These are phyloP conservation scores for Chenopodium berlandieri DNA, from an alignment of 148 eudicot species.

Conservation along the genomic window DNA sequence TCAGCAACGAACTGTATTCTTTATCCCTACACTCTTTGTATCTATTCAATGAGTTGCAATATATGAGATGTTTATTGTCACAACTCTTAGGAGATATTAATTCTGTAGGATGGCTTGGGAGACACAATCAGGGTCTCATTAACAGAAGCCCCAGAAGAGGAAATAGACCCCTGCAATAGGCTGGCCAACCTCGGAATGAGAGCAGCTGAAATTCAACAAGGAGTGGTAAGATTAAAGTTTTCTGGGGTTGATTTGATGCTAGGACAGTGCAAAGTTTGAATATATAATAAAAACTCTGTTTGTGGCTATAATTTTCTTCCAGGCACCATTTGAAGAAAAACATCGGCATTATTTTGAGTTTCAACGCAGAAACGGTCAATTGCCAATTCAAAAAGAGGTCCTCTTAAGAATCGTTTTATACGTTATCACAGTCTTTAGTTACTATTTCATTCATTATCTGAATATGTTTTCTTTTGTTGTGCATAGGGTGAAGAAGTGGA, in stretches of 20 bases:
- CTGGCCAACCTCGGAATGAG: constrained; percentile 86
- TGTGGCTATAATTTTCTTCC: constrained; percentile 20
- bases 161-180: constrained; percentile 95
- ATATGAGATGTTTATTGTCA: background rate
- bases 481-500: constrained; percentile 95
- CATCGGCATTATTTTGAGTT: constrained; percentile 92
- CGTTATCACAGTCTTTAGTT: background rate
- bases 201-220: constrained; percentile 82
- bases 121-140: constrained; percentile 95
- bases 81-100: constrained; percentile 11
- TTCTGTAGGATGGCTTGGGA: constrained; percentile 85
- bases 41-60: background rate
- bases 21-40: background rate
- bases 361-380: constrained; percentile 86
- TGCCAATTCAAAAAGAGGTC: constrained; percentile 91
- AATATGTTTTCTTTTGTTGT: background rate
- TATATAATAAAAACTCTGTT: background rate
- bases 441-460: background rate
- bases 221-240: constrained; percentile 65
- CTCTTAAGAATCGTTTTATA: constrained; percentile 1
- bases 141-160: constrained; percentile 94
- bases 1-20: background rate
- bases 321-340: constrained; percentile 96
- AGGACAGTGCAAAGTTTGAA: background rate
- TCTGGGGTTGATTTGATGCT: constrained; percentile 6